Conservation (phyloP, 2,329 filamentous ascomycete species). For the Scopulariopsis brevicaulis region DNA sequence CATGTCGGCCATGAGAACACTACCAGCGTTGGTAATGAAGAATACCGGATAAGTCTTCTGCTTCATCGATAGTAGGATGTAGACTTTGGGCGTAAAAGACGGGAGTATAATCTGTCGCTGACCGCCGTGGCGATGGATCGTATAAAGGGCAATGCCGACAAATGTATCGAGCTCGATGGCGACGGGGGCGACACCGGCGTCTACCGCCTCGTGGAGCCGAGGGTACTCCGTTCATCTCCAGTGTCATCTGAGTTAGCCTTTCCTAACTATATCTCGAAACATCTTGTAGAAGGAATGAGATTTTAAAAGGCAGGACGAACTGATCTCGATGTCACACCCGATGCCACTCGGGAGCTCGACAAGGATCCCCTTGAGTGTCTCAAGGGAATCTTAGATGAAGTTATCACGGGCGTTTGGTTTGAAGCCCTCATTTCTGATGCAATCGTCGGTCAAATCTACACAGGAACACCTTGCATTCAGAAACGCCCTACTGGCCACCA, state of each 20-base stretch:
- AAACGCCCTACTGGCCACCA: slow-evolving; percentile 11
- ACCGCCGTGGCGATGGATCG: slow-evolving; percentile 13
- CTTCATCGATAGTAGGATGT: slow-evolving; percentile 18
- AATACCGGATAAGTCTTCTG: slow-evolving; percentile 19
- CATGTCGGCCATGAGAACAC: slow-evolving; percentile 14
- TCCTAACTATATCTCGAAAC: not conserved
- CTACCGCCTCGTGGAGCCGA: slow-evolving; percentile 21
- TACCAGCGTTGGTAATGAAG: slow-evolving; percentile 20
- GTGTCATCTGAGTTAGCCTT: not conserved
- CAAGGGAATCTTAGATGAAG: slow-evolving; percentile 23
- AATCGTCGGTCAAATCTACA: slow-evolving; percentile 1
- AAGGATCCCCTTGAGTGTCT: slow-evolving; percentile 24
- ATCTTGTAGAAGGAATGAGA: too few species aligned
- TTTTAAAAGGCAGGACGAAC: slow-evolving; percentile 13
- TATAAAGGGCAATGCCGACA: slow-evolving; percentile 21
- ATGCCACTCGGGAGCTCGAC: slow-evolving; percentile 18
- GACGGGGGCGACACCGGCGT: slow-evolving; percentile 18
- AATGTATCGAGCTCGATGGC: slow-evolving; percentile 25
- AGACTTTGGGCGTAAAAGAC: slow-evolving; percentile 22
- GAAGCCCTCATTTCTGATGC: slow-evolving; percentile 20
- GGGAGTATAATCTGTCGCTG: slow-evolving; percentile 20
- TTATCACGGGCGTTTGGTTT: slow-evolving; percentile 26
- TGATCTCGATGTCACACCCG: slow-evolving; percentile 28
- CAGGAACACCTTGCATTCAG: slow-evolving; percentile 11
- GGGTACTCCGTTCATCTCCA: slow-evolving; percentile 29